Conservation (phyloP, 2,329 filamentous ascomycete species). For the Epichloe amarillans region DNA sequence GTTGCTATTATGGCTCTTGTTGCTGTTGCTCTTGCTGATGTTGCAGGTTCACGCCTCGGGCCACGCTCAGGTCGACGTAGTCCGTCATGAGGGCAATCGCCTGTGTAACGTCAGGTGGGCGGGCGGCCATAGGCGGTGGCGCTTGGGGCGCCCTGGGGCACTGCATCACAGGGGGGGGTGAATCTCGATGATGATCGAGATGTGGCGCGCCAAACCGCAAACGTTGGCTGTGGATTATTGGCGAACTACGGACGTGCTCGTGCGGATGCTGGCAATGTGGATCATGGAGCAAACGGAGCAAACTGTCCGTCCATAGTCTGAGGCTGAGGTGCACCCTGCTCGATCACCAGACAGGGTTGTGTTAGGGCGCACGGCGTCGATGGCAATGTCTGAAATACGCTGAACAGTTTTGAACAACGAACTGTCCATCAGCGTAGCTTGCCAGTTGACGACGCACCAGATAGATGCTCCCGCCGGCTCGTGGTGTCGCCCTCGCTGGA, state of each 20-base stretch:
- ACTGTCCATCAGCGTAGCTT: too few species aligned
- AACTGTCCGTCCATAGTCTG: background rate
- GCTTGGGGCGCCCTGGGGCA: background rate
- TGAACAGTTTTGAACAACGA: too few species aligned
- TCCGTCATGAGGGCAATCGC: background rate
- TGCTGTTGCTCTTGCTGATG: background rate
- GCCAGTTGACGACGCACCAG: too few species aligned
- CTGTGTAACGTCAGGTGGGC: background rate
- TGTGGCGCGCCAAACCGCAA: background rate
- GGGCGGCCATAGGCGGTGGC: background rate
- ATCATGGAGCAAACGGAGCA: background rate
- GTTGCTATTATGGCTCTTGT: background rate
- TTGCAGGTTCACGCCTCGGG: background rate
- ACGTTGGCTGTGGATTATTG: background rate
- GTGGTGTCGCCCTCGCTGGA: too few species aligned
- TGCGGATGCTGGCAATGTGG: background rate
- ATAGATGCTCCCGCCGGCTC: too few species aligned
- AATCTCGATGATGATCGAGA: background rate
- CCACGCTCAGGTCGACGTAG: background rate
- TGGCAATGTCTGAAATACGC: background rate
- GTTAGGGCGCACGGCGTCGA: background rate
- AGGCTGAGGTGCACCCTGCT: too few species aligned
- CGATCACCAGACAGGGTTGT: background rate
- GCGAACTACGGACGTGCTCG: background rate
- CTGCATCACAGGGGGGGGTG: background rate